Conservation (phyloP, 1,284 basidiomycete species). For the Pseudozyma hubeiensis region DNA sequence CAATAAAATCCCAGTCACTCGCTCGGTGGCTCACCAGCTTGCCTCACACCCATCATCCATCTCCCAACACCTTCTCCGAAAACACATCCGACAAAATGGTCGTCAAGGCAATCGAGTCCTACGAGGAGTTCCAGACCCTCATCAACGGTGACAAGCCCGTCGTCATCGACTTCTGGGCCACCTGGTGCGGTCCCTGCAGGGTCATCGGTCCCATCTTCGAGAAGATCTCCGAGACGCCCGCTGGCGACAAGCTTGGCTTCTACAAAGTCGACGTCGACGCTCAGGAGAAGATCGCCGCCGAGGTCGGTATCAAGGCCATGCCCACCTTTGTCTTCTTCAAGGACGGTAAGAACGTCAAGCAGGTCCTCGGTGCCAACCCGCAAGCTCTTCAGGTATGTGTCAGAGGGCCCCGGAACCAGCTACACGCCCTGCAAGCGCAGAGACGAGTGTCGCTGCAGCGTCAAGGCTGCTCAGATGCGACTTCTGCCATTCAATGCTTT, state of each 20-base stretch:
- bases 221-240: constrained; percentile 72
- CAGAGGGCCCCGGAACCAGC: background rate
- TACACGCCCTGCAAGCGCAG: background rate
- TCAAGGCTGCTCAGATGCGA: too few species aligned
- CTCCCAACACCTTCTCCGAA: background rate
- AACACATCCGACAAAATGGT: constrained; percentile 41
- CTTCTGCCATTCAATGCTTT: background rate
- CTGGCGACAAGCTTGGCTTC: constrained; percentile 73
- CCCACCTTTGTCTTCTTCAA: constrained; percentile 82
- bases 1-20: too few species aligned
- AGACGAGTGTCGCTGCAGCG: background rate
- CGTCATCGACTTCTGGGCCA: constrained; percentile 68
- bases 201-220: constrained; percentile 83
- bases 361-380: constrained; percentile 76
- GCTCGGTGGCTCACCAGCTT: background rate
- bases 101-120: constrained; percentile 73
- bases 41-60: background rate
- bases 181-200: constrained; percentile 74
- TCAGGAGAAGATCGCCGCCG: constrained; percentile 72
- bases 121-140: constrained; percentile 74
- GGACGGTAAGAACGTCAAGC: constrained; percentile 76
- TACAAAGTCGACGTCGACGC: constrained; percentile 77
- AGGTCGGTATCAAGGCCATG: constrained; percentile 82
- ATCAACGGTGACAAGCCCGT: constrained; percentile 73
- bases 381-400: constrained; percentile 72